These are phyloP conservation scores for Oleoguttula mirabilis DNA, from an alignment of 495 filamentous ascomycete genomes.

Conservation along the genomic window DNA sequence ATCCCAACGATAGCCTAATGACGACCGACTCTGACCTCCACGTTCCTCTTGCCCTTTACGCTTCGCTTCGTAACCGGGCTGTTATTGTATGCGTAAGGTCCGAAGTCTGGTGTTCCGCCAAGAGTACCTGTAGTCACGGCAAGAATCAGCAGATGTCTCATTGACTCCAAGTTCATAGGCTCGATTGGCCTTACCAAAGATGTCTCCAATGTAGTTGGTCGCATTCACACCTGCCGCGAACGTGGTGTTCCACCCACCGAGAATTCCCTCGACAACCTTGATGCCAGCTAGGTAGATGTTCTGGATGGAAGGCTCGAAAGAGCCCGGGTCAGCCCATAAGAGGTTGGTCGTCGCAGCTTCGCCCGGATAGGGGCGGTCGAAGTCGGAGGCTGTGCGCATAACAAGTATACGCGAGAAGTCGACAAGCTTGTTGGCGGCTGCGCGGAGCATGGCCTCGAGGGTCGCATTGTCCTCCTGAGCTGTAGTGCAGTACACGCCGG, in stretches of 20 bases:
- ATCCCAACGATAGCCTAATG: too few species aligned
- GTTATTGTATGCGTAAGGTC: conserved; percentile 8
- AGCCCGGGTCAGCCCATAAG: conserved; percentile 45
- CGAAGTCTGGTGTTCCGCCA: conserved; percentile 8
- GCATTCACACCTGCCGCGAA: conserved; percentile 49
- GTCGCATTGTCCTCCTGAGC: conserved; percentile 69
- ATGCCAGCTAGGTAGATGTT: conserved; percentile 60
- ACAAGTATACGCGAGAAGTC: conserved; percentile 60
- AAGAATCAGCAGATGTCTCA: conserved; percentile 14
- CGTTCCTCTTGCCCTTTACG: conserved; percentile 4
- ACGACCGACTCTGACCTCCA: too few species aligned
- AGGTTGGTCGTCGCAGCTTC: conserved; percentile 44
- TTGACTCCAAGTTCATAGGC: too few species aligned
- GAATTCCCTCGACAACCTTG: conserved; percentile 54
- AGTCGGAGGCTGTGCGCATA: conserved; percentile 63
- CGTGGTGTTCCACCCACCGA: conserved; percentile 44
- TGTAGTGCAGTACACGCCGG: conserved; percentile 54
- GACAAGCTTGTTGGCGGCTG: conserved; percentile 39
- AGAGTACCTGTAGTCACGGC: too few species aligned
- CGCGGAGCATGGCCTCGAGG: conserved; percentile 55
- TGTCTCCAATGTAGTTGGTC: conserved; percentile 62
- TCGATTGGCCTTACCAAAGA: too few species aligned
- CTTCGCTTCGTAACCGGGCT: conserved; percentile 2
- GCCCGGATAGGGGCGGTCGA: conserved; percentile 55
- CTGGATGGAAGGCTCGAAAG: conserved; percentile 41